phyloP scores from a whole-genome alignment of 2,329 filamentous ascomycete species.

The Aspergillus persii region DNA sequence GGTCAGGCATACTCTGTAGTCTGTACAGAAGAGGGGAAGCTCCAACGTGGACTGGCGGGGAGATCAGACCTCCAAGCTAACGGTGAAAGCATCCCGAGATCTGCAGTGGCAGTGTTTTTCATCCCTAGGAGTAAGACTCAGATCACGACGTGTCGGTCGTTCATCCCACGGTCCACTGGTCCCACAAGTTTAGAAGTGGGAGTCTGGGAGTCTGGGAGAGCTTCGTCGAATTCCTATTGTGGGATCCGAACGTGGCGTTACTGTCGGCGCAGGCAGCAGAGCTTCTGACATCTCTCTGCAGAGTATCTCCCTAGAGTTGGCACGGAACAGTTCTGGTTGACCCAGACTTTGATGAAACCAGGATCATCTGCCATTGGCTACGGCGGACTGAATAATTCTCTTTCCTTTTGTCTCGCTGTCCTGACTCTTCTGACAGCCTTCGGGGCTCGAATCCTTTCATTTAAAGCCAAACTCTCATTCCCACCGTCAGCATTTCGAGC shows the following conservation, averaged over 20 bases:
- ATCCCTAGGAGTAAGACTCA: conserved; percentile 1
- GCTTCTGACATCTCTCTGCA: too few species aligned
- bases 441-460: not conserved
- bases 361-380: too few species aligned
- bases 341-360: not conserved
- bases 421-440: not conserved
- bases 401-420: not conserved
- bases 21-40: not conserved
- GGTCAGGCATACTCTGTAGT: too few species aligned
- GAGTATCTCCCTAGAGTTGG: not conserved
- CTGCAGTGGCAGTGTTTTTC: conserved; percentile 26
- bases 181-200: not conserved
- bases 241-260: not conserved
- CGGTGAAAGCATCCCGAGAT: conserved; percentile 25
- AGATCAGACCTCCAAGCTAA: conserved; percentile 23
- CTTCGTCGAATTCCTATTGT: not conserved
- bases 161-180: conserved; percentile 9
- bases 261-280: not conserved
- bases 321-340: not conserved
- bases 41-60: not conserved
- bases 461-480: not conserved
- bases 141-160: conserved; percentile 8
- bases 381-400: too few species aligned
- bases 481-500: not conserved
- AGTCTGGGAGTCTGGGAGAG: not conserved